These are phyloP conservation scores for Magnusiomyces sp. DNA, from an alignment of 1,139 yeast species.

Conservation along the genomic window DNA sequence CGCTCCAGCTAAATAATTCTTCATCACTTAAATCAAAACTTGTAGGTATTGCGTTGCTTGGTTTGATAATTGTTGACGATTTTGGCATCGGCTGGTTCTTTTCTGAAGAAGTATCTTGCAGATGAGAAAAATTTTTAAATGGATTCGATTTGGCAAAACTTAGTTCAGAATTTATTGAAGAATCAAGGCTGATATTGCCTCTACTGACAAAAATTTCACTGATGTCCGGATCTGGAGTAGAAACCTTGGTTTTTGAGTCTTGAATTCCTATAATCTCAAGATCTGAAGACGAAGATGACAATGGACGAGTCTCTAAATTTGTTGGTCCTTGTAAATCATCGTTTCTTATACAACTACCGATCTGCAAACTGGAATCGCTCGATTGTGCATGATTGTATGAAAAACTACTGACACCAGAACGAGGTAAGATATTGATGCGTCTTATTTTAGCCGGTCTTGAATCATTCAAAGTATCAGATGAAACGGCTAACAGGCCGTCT, in stretches of 20 bases:
- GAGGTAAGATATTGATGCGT: not conserved
- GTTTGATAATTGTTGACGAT: too few relatives aligned
- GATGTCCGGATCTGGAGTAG: not conserved
- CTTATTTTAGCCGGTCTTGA: not conserved
- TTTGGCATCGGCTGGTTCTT: too few relatives aligned
- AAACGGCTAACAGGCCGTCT: not conserved
- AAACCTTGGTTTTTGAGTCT: not conserved
- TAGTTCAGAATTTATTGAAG: not conserved
- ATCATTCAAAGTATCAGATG: not conserved
- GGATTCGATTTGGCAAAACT: not conserved
- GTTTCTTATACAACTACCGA: not conserved
- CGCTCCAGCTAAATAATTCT: too few relatives aligned
- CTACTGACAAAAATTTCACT: not conserved
- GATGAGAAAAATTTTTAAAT: not conserved
- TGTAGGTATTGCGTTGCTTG: too few relatives aligned
- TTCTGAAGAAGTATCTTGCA: not conserved
- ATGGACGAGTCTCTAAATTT: not conserved
- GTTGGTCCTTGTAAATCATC: not conserved
- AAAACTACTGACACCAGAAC: not conserved
- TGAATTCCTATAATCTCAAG: not conserved
- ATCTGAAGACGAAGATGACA: conserved; percentile 1
- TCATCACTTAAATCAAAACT: too few relatives aligned
- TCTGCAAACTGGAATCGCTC: not conserved
- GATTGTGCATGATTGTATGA: not conserved
- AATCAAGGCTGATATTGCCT: not conserved